A percentile compares a stretch with the other conserved stretches of the same genome.
Evolutionary conservation across 306 rosid species (phyloP).

Genomic region (Abrus precatorius): DNA sequence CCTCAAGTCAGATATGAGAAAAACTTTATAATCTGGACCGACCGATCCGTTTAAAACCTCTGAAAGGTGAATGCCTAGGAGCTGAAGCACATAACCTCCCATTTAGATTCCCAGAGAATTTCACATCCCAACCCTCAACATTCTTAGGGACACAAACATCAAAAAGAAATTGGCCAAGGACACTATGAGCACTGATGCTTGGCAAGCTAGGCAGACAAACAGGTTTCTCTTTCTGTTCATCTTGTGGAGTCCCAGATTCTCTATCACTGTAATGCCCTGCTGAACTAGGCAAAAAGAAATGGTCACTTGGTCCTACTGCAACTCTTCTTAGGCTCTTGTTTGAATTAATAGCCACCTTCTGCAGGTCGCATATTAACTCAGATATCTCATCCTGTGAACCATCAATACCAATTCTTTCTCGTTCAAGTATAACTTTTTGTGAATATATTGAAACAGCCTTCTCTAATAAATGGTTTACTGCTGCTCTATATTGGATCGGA

Average conservation of each 20-base stretch:
- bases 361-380: conserved; percentile 58
- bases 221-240: conserved; percentile 64
- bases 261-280: conserved; percentile 60
- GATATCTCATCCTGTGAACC: conserved; percentile 58
- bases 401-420: conserved; percentile 59
- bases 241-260: conserved; percentile 57
- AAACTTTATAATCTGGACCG: conserved; percentile 74
- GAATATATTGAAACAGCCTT: conserved; percentile 69
- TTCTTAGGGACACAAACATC: conserved; percentile 84
- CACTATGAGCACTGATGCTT: conserved; percentile 70
- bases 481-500: conserved; percentile 81
- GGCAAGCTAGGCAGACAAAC: conserved; percentile 59
- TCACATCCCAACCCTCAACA: conserved; percentile 82
- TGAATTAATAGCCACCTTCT: conserved; percentile 73
- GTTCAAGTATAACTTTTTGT: conserved; percentile 58
- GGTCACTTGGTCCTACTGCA: conserved; percentile 68
- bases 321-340: conserved; percentile 68
- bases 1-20: conserved; percentile 25
- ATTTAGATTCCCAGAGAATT: conserved; percentile 50
- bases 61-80: conserved; percentile 61
- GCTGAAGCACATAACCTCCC: conserved; percentile 75
- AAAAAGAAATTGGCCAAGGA: conserved; percentile 86
- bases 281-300: conserved; percentile 61
- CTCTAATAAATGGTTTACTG: conserved; percentile 74
- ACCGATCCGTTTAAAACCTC: conserved; percentile 65